phyloP scores from a whole-genome alignment of 1,139 yeast species.

The Suhomyces bribrorum region DNA sequence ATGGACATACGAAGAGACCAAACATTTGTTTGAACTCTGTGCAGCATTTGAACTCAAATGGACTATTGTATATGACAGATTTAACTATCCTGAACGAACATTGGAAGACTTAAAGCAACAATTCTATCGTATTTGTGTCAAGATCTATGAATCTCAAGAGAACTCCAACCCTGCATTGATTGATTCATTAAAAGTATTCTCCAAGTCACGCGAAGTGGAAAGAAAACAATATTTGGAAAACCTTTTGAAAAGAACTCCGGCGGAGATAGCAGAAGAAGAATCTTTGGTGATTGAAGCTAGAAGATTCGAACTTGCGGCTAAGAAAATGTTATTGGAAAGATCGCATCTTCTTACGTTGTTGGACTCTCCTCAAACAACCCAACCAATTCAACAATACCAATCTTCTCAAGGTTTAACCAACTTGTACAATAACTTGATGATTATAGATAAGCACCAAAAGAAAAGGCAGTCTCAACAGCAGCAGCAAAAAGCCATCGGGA shows the following conservation, averaged over 20 bases:
- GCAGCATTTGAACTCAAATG: constrained; percentile 78
- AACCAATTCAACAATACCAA: constrained; percentile 72
- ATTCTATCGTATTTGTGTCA: constrained; percentile 56
- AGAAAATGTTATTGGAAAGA: constrained; percentile 82
- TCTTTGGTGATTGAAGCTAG: constrained; percentile 90
- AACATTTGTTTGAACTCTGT: constrained; percentile 71
- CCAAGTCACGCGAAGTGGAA: constrained; percentile 67
- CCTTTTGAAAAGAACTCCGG: constrained; percentile 81
- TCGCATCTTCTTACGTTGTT: constrained; percentile 73
- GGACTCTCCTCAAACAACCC: constrained; percentile 87
- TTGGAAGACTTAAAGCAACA: constrained; percentile 84
- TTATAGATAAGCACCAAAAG: constrained; percentile 65
- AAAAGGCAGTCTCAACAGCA: constrained; percentile 37
- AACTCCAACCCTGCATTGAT: constrained; percentile 49
- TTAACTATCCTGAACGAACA: constrained; percentile 44
- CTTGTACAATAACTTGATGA: constrained; percentile 76
- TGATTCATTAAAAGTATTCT: constrained; percentile 55
- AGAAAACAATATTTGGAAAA: constrained; percentile 81
- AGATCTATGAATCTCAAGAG: constrained; percentile 46
- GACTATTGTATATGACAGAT: constrained; percentile 82
- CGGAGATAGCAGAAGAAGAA: constrained; percentile 97
- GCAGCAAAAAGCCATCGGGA: constrained; percentile 30
- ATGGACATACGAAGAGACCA: constrained; percentile 83
- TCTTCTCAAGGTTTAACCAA: constrained; percentile 90
- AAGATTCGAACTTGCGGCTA: constrained; percentile 89